Conservation (phyloP, 2,329 filamentous ascomycete species). For the Spiromastix sp. region DNA sequence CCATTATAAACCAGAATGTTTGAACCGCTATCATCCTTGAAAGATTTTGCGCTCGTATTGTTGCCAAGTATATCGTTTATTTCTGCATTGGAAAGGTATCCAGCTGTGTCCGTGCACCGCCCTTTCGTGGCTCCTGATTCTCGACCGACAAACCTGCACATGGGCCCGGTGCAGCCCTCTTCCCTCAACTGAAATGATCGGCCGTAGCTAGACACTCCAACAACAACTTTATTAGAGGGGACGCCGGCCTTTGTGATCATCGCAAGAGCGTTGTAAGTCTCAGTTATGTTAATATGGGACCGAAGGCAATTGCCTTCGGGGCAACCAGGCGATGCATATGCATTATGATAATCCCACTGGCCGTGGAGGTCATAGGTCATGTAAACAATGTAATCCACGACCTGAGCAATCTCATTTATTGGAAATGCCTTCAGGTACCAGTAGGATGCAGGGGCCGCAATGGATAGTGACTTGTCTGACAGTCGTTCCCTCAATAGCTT, state of each 20-base stretch:
- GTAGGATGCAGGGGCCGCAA: conserved; percentile 18
- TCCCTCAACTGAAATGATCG: conserved; percentile 26
- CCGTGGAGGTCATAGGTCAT: conserved; percentile 27
- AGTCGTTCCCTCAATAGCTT: conserved; percentile 10
- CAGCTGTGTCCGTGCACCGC: conserved; percentile 27
- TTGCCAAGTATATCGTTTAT: conserved; percentile 23
- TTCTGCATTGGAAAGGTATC: conserved; percentile 33
- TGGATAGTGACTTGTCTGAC: conserved; percentile 11
- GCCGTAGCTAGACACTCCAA: conserved; percentile 28
- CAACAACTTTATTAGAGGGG: conserved; percentile 17
- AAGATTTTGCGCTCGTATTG: conserved; percentile 2
- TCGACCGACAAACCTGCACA: conserved; percentile 25
- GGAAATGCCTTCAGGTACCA: conserved; percentile 20
- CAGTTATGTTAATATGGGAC: conserved; percentile 14
- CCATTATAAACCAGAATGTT: conserved; percentile 23
- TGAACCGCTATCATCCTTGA: conserved; percentile 9
- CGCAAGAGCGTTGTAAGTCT: not conserved
- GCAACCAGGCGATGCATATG: conserved; percentile 11
- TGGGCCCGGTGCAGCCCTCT: conserved; percentile 19
- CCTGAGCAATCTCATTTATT: conserved; percentile 14
- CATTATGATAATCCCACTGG: conserved; percentile 17
- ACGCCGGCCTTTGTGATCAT: not conserved
- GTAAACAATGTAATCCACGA: conserved; percentile 21
- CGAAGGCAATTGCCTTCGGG: conserved; percentile 22
- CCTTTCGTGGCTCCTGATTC: conserved; percentile 23